Evolutionary conservation across 1,139 yeast species (phyloP).

Genomic region (Casaregolazyma lundiana): DNA sequence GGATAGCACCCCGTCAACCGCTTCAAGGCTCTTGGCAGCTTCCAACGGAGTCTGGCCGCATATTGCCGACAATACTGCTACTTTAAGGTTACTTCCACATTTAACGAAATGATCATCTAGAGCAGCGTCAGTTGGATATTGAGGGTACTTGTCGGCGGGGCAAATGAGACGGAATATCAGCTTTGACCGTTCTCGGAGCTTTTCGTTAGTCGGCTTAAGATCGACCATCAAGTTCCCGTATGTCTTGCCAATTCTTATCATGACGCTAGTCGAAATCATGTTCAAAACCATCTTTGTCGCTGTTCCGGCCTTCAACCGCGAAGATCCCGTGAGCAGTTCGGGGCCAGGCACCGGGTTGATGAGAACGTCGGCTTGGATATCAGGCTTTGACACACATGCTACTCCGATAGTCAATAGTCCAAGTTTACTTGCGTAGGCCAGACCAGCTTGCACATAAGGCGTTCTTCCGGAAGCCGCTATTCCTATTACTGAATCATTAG

Average conservation of each 20-base stretch:
- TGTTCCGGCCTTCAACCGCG: slow-evolving; percentile 30
- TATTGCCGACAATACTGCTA: slow-evolving; percentile 26
- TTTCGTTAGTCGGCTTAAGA: slow-evolving; percentile 23
- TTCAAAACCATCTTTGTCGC: slow-evolving; percentile 29
- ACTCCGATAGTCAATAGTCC: slow-evolving; percentile 25
- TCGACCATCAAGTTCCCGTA: slow-evolving; percentile 29
- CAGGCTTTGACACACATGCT: slow-evolving; percentile 25
- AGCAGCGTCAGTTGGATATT: slow-evolving; percentile 3
- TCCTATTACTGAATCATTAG: slow-evolving; percentile 26
- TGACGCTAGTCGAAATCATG: slow-evolving; percentile 26
- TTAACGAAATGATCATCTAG: slow-evolving; percentile 16
- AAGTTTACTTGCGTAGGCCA: slow-evolving; percentile 20
- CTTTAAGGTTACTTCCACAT: slow-evolving; percentile 22
- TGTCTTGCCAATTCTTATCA: slow-evolving; percentile 28
- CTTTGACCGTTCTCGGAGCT: slow-evolving; percentile 23
- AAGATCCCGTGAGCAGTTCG: slow-evolving; percentile 27
- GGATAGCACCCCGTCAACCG: slow-evolving; percentile 15
- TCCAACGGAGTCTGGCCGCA: slow-evolving; percentile 22
- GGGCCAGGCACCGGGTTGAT: slow-evolving; percentile 27
- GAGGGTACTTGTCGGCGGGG: slow-evolving; percentile 6
- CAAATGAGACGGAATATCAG: slow-evolving; percentile 22
- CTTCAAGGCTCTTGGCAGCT: slow-evolving; percentile 17
- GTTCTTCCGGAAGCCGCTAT: slow-evolving; percentile 31
- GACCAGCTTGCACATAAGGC: slow-evolving; percentile 26
- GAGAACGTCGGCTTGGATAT: slow-evolving; percentile 21